Conservation (phyloP, 2,329 filamentous ascomycete genomes). For the Cladosporium sp. region DNA sequence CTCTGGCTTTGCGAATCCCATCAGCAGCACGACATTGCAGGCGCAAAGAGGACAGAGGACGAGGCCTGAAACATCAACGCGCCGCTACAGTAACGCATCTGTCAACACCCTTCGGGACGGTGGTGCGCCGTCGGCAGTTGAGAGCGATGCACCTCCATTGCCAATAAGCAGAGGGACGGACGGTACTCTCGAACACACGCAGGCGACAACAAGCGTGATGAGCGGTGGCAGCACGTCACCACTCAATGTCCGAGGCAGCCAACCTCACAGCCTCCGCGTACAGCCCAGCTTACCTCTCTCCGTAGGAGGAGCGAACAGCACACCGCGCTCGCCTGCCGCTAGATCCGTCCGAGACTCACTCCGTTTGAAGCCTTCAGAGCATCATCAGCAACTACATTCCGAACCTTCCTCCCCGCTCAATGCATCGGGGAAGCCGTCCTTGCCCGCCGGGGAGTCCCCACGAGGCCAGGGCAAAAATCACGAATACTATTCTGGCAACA, state of each 20-base stretch:
- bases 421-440: background rate
- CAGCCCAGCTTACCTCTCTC: conserved; percentile 1
- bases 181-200: conserved; percentile 61
- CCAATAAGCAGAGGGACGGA: conserved; percentile 72
- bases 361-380: conserved; percentile 20
- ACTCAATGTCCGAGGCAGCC: conserved; percentile 46
- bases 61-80: conserved; percentile 37
- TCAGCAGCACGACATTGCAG: conserved; percentile 94
- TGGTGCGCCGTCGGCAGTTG: conserved; percentile 36
- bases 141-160: conserved; percentile 39
- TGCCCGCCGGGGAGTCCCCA: background rate
- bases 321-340: conserved; percentile 14
- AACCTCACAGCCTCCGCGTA: conserved; percentile 1
- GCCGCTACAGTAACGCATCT: conserved; percentile 57
- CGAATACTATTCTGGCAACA: conserved; percentile 93
- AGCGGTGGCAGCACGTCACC: conserved; percentile 75
- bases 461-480: conserved; percentile 62
- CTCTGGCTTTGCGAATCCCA: conserved; percentile 89
- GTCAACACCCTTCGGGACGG: conserved; percentile 42
- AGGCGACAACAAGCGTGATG: conserved; percentile 48
- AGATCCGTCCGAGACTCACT: conserved; percentile 26
- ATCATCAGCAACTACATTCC: conserved; percentile 68
- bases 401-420: conserved; percentile 64
- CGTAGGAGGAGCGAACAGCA: conserved; percentile 3
- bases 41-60: conserved; percentile 67